Base-by-base conservation (phyloP, 352 stramenopile genomes). In the Phytophthora melonis region DNA sequence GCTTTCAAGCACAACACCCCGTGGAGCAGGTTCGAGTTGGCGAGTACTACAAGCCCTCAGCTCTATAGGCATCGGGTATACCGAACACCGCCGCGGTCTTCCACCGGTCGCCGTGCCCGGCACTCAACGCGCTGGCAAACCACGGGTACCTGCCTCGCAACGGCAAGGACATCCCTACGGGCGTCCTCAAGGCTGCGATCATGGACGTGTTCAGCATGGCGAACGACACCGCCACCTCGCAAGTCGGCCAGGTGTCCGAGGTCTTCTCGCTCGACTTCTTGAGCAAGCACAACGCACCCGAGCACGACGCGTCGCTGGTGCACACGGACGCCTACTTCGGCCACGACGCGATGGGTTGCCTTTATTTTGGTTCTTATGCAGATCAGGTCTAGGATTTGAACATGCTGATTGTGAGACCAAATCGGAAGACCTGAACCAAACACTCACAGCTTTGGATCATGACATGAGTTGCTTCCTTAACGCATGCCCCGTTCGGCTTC, bases 51-150 rank as follows among this genome's bases (percentile, higher is more conserved):
- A 74, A 75, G 5, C 76, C 79, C 16, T 63, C 61, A 7, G 56
- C 52, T 5, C 7, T 30, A 7, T 73, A 83, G 27, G 66, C 54
- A n/a, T 86, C 79, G 6, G 79, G 72, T 10, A 49, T 75, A 0
- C 64, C 66, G 0, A 72, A 67, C 45, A 77, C 68, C 14, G 65
- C 58, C 16, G 72, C 78, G 4, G 21, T 39, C 5, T 86, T 77
- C 61, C 52, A 63, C 9, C 79, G 79, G 3, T 83, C 73, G 18
- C 82, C 82, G 23, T 89, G 82, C 18, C 82, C 82, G 23, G 78
- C 73, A 21, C 63, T 89, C 39, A 89, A 89, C 49, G 58, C 82
- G 27, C 58, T 89, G 9, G 78, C 82, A 6, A 89, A 89, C 68
- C 80, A 89, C 66, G 80, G 80, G 16, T 66, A 79, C 21, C 19